phyloP scores from a whole-genome alignment of 2,329 filamentous ascomycete species.

The Aspergillus sp. region DNA sequence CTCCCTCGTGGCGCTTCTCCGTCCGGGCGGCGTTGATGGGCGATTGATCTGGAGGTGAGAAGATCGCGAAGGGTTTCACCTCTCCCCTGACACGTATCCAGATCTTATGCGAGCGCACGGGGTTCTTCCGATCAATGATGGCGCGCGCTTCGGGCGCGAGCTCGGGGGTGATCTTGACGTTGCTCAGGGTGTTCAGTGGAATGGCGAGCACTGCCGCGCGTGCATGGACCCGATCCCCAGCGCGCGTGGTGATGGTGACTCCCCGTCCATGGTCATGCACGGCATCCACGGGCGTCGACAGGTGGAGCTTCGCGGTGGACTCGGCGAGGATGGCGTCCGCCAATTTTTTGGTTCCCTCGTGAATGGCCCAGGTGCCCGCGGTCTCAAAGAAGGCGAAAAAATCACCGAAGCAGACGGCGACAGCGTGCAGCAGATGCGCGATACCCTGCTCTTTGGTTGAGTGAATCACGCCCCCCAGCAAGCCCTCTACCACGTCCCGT shows the following conservation, averaged over 20 bases:
- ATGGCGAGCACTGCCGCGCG: not conserved
- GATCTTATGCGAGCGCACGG: conserved; percentile 7
- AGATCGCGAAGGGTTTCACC: conserved; percentile 6
- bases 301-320: conserved; percentile 1
- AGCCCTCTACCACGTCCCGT: conserved; percentile 9
- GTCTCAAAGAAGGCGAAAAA: conserved; percentile 4
- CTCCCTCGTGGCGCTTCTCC: conserved; percentile 7
- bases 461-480: conserved; percentile 7
- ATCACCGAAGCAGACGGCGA: conserved; percentile 7
- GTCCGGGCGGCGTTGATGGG: conserved; percentile 7
- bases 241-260: conserved; percentile 3
- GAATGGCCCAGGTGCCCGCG: conserved; percentile 3
- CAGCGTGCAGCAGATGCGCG: conserved; percentile 7
- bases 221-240: conserved; percentile 1
- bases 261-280: not conserved
- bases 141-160: not conserved
- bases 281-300: not conserved
- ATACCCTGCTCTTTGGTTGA: conserved; percentile 7
- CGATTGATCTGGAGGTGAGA: conserved; percentile 5
- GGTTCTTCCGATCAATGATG: conserved; percentile 8
- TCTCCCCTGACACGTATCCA: conserved; percentile 8
- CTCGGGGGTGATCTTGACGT: conserved; percentile 1
- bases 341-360: conserved; percentile 2
- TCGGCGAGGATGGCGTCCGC: conserved; percentile 1
- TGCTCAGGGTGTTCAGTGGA: conserved; percentile 3